phyloP scores from a whole-genome alignment of 345 rosid species.

The Toxicodendron radicans region DNA sequence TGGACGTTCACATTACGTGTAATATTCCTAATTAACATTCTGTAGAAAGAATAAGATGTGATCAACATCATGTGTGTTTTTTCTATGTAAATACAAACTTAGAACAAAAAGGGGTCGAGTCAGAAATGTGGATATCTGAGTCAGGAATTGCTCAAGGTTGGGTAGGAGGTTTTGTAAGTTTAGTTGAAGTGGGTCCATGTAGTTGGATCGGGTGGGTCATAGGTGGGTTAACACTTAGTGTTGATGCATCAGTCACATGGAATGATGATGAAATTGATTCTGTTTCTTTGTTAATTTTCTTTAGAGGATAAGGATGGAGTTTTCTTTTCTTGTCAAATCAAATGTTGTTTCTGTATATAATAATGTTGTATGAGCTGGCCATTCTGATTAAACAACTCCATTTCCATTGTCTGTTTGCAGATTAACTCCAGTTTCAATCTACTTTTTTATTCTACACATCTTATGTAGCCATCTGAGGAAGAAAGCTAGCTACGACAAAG shows the following conservation, averaged over 20 bases:
- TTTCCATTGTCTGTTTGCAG: conserved; percentile 10
- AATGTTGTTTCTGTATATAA: neutral
- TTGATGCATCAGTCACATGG: conserved; percentile 14
- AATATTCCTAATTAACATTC: conserved; percentile 9
- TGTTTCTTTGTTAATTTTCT: neutral
- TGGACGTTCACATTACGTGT: conserved; percentile 16
- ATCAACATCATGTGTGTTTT: neutral
- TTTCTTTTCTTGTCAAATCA: neutral
- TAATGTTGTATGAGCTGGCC: conserved; percentile 9
- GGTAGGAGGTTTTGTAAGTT: neutral
- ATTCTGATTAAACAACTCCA: neutral
- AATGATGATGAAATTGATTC: neutral
- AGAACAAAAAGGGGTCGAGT: conserved; percentile 1
- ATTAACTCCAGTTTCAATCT: neutral
- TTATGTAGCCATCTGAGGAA: neutral
- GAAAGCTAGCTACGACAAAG: too few relatives aligned
- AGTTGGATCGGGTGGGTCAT: neutral
- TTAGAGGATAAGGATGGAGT: conserved; percentile 16
- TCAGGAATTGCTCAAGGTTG: neutral
- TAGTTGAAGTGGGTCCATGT: neutral
- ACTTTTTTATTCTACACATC: neutral
- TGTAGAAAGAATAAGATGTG: neutral
- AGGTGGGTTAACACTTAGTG: neutral
- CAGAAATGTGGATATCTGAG: conserved; percentile 2
- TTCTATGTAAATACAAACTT: neutral